These are phyloP conservation scores for Trametes pubescens DNA, from an alignment of 1,284 basidiomycete genomes.

Conservation along the genomic window DNA sequence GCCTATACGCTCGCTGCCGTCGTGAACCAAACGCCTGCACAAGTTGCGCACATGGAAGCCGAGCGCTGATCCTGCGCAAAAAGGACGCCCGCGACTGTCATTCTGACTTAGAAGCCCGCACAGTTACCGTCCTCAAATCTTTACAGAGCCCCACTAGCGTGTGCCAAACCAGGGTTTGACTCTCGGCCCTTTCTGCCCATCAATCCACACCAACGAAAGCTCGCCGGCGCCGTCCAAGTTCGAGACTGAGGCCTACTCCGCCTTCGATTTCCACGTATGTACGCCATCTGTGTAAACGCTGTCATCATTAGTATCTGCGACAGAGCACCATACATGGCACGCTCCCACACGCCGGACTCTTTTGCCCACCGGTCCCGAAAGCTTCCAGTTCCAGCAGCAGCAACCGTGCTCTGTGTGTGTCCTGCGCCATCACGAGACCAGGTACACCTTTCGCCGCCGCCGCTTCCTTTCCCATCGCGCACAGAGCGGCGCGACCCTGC, in stretches of 20 bases:
- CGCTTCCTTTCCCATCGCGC: constrained; percentile 10
- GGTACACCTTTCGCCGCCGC: not conserved
- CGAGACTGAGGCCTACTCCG: not conserved
- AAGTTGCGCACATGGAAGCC: not conserved
- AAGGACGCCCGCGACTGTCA: not conserved
- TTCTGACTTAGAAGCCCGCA: not conserved
- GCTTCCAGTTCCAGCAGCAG: not conserved
- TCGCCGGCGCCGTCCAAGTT: too few species aligned
- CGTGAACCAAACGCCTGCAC: not conserved
- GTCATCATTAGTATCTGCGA: not conserved
- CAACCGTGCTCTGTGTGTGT: too few species aligned
- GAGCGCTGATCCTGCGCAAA: not conserved
- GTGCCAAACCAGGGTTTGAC: not conserved
- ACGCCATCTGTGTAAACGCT: not conserved
- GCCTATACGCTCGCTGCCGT: not conserved
- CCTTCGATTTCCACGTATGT: not conserved
- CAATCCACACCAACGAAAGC: too few species aligned
- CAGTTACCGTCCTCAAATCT: not conserved
- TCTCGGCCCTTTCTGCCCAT: too few species aligned
- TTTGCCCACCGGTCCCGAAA: constrained; percentile 2
- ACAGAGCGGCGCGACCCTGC: constrained; percentile 1
- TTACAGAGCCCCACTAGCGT: not conserved
- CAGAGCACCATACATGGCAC: not conserved
- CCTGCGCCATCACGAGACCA: too few species aligned
- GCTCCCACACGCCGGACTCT: not conserved